phyloP scores from a whole-genome alignment of 1,284 basidiomycete genomes.

The Fomitopsis betulina region DNA sequence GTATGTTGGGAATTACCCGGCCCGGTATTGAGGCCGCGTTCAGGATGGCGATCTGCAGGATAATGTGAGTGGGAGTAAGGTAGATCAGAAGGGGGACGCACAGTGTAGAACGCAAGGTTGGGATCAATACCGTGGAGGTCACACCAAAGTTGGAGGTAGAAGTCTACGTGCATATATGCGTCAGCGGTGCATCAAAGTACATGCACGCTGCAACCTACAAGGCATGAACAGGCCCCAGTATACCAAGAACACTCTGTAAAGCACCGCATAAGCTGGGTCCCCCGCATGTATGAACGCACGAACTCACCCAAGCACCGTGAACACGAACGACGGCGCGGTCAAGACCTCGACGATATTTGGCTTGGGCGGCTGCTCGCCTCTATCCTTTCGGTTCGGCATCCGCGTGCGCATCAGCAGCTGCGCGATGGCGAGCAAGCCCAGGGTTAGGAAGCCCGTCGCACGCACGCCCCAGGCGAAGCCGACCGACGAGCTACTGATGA shows the following conservation, averaged over 20 bases:
- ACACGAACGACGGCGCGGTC: not conserved
- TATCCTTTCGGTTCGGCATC: not conserved
- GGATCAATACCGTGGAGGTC: constrained; percentile 15
- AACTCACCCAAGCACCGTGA: constrained; percentile 2
- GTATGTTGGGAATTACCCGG: constrained; percentile 22
- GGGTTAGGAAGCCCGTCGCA: constrained; percentile 7
- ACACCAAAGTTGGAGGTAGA: constrained; percentile 26
- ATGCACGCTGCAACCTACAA: constrained; percentile 3
- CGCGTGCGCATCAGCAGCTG: constrained; percentile 4
- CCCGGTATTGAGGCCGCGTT: constrained; percentile 24
- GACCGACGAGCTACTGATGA: constrained; percentile 16
- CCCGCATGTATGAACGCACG: not conserved
- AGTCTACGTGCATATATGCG: constrained; percentile 1
- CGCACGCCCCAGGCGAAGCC: constrained; percentile 24
- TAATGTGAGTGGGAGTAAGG: constrained; percentile 1
- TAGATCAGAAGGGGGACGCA: constrained; percentile 7
- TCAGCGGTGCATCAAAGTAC: not conserved
- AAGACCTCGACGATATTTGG: not conserved
- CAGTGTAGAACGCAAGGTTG: constrained; percentile 20
- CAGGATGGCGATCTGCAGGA: constrained; percentile 19
- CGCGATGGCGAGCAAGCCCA: constrained; percentile 9
- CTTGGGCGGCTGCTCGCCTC: not conserved
- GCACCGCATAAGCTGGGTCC: not conserved
- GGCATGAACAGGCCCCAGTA: constrained; percentile 9
- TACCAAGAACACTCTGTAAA: constrained; percentile 1